Evolutionary conservation across 1,284 basidiomycete genomes (phyloP).

Genomic region (Cronartium ribicola): DNA sequence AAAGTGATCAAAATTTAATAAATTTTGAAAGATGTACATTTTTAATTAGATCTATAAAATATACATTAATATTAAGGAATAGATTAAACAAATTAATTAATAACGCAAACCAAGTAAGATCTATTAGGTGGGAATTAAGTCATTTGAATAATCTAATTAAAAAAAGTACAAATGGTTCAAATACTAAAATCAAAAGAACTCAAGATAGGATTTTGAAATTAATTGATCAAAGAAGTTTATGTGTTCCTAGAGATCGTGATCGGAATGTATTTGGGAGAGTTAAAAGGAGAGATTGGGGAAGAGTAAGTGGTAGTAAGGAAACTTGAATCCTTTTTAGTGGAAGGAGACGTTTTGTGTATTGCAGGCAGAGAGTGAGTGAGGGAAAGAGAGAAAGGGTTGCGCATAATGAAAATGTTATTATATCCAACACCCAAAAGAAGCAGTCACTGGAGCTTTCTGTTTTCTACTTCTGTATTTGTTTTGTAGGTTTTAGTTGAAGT

Average conservation of each 20-base stretch:
- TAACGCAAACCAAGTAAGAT: conserved; percentile 6
- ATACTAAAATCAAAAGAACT: not conserved
- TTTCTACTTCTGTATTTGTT: too few species aligned
- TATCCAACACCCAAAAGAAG: too few species aligned
- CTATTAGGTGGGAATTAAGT: conserved; percentile 19
- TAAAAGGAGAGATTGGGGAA: not conserved
- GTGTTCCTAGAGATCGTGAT: not conserved
- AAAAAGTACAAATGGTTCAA: not conserved
- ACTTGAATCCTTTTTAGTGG: too few species aligned
- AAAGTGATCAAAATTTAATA: not conserved
- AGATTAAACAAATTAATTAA: conserved; percentile 9
- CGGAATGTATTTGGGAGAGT: not conserved
- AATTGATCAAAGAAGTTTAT: not conserved
- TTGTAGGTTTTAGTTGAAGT: too few species aligned
- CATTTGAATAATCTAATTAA: not conserved
- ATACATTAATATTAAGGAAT: conserved; percentile 1
- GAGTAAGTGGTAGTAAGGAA: too few species aligned
- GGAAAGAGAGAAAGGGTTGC: too few species aligned
- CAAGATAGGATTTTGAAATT: not conserved
- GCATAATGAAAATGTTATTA: too few species aligned
- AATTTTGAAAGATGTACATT: conserved; percentile 14
- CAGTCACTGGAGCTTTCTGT: too few species aligned
- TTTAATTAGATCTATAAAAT: conserved; percentile 13
- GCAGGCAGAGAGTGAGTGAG: too few species aligned
- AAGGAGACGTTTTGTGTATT: too few species aligned